Evolutionary conservation across 495 filamentous ascomycete genomes (phyloP), one percentile per base, ranked within the genome.

Genomic region (Penicillium subrubescens): DNA sequence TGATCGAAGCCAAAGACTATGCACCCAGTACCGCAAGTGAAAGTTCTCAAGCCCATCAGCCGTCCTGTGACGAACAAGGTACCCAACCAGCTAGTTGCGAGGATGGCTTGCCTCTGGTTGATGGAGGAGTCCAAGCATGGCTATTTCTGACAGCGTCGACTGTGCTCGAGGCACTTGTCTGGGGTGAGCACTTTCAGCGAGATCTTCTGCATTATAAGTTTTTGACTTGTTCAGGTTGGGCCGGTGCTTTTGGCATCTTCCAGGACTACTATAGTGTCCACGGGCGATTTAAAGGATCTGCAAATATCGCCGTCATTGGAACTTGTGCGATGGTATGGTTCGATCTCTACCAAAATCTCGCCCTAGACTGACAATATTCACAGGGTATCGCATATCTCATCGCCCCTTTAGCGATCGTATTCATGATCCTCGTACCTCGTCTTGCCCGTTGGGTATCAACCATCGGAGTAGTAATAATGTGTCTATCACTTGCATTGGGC

Each of bases 91-190:
- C 23, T 3, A 10, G 5, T 11, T 27, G 48, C 14, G 53, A 66
- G 8, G 5, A 67, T 27, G 44, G 44, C 3, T 69, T 89, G 11
- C 87, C 88, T 11, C 80, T 78, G 3, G 79, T 75, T 1, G 89
- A 91, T 73, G 77, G 83, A 11, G 89, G 88, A 4, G 81, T 79
- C 48, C 77, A 86, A 39, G 88, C 89, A 21, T 91, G 86, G 85
- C 75, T 89, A 0, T 89, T 88, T 63, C 75, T 92, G 1, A 75
- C 79, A 3, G 85, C 85, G 3, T 82, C 81, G 59, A 87, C 89
- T 67, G 74, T 85, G 63, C 77, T 90, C 34, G 88, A 92, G 64
- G 83, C 78, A 10, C 69, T 90, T 10, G 77, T 89, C 12, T 91
- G 87, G 88, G 88, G 88, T 88, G 67, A 60, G 77, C 71, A 15